A percentile compares a stretch with the other conserved stretches of the same genome.
phyloP scores from a whole-genome alignment of 441 rosid species.

The Gossypium davidsonii region DNA sequence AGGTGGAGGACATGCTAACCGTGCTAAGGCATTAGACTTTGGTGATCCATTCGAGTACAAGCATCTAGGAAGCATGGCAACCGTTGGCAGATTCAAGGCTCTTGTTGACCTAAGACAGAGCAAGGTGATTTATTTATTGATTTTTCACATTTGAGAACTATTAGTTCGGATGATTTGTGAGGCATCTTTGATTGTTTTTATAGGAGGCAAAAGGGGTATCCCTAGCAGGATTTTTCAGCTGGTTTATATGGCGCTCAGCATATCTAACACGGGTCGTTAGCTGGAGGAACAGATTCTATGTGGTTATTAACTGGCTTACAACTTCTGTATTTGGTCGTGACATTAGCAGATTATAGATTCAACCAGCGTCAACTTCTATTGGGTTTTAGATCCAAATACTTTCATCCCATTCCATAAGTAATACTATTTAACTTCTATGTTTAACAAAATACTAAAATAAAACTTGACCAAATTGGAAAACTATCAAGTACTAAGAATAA shows the following conservation, averaged over 20 bases:
- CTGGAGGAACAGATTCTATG: constrained; percentile 90
- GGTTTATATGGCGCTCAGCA: constrained; percentile 83
- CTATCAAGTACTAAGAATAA: background rate
- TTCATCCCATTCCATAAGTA: background rate
- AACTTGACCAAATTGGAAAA: background rate
- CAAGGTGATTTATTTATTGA: constrained; percentile 41
- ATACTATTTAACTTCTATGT: background rate
- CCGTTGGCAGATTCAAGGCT: constrained; percentile 74
- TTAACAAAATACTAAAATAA: background rate
- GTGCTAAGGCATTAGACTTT: constrained; percentile 39
- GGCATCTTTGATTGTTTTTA: constrained; percentile 5
- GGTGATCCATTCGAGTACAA: constrained; percentile 74
- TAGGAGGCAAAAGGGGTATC: constrained; percentile 72
- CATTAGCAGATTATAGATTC: constrained; percentile 60
- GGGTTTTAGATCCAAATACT: background rate
- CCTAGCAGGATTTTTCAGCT: constrained; percentile 65
- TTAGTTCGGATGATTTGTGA: background rate
- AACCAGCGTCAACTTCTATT: background rate
- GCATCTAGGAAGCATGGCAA: constrained; percentile 91
- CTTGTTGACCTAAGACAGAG: constrained; percentile 79
- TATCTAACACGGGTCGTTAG: constrained; percentile 79
- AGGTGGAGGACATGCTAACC: constrained; percentile 59
- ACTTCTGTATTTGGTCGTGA: constrained; percentile 76
- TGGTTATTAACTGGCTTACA: constrained; percentile 78
- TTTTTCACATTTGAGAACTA: background rate